phyloP scores from a whole-genome alignment of 2,329 filamentous ascomycete genomes.

The Chaetothyriales sp. region DNA sequence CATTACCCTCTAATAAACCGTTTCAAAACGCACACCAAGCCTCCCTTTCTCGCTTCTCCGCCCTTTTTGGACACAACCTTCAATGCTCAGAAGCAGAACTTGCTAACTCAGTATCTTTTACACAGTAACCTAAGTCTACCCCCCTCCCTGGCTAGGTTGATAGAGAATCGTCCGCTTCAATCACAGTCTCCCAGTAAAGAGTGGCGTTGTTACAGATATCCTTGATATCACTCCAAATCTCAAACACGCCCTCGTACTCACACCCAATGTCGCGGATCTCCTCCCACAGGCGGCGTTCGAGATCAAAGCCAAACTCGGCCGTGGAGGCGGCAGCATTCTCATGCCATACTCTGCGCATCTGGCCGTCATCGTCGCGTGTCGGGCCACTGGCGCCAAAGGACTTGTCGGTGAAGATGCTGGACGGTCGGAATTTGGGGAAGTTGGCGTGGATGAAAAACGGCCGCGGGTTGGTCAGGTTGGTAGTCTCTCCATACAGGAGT shows the following conservation, averaged over 20 bases:
- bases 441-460: constrained; percentile 29
- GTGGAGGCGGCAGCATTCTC: constrained; percentile 21
- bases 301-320: constrained; percentile 21
- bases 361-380: constrained; percentile 20
- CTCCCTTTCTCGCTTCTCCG: too few relatives aligned
- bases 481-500: constrained; percentile 17
- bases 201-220: constrained; percentile 22
- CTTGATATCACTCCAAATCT: constrained; percentile 21
- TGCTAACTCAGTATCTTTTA: too few relatives aligned
- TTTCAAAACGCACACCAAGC: too few relatives aligned
- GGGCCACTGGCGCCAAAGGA: constrained; percentile 18
- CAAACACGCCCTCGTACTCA: constrained; percentile 22
- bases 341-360: constrained; percentile 22
- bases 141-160: too few relatives aligned
- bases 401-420: constrained; percentile 22
- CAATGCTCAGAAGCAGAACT: too few relatives aligned
- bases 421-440: constrained; percentile 27
- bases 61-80: too few relatives aligned
- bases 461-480: constrained; percentile 20
- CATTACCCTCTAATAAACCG: too few relatives aligned
- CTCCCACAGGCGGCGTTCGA: constrained; percentile 25
- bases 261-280: constrained; percentile 27
- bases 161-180: constrained; percentile 5
- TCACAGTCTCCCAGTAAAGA: constrained; percentile 24
- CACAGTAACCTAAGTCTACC: too few relatives aligned